Conservation (phyloP, 306 rosid genomes). For the Herpetospermum pedunculosum region DNA sequence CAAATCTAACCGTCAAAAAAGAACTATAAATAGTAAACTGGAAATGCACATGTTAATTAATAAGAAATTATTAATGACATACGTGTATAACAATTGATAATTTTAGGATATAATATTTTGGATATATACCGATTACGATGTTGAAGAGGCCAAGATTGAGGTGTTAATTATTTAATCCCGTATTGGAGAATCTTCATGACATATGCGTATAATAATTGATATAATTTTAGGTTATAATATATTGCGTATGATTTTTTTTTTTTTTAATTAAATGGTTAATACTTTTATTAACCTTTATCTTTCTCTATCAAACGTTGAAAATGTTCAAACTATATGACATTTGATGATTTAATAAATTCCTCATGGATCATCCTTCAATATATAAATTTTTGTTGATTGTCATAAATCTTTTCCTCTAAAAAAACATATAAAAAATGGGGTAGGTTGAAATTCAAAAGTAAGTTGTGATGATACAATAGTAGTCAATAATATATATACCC, state of each 20-base stretch:
- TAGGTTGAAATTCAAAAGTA: background rate
- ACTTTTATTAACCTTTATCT: background rate
- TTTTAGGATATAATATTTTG: background rate
- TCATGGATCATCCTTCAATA: background rate
- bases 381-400: background rate
- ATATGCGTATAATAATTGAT: background rate
- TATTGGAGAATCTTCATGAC: background rate
- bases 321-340: background rate
- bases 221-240: no score
- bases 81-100: background rate
- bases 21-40: no score
- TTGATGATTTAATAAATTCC: background rate
- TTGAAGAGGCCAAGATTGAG: no score
- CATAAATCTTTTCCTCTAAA: background rate
- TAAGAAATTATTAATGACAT: no score
- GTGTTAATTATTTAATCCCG: no score
- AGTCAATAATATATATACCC: background rate
- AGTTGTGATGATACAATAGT: background rate
- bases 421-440: background rate
- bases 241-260: no score
- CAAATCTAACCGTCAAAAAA: no score
- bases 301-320: background rate
- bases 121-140: no score
- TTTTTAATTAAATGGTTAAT: background rate
- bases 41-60: no score